Evolutionary conservation across 2,329 filamentous ascomycete species (phyloP), one percentile per base, ranked within the genome.

Genomic region (Raffaelea ambrosiae): DNA sequence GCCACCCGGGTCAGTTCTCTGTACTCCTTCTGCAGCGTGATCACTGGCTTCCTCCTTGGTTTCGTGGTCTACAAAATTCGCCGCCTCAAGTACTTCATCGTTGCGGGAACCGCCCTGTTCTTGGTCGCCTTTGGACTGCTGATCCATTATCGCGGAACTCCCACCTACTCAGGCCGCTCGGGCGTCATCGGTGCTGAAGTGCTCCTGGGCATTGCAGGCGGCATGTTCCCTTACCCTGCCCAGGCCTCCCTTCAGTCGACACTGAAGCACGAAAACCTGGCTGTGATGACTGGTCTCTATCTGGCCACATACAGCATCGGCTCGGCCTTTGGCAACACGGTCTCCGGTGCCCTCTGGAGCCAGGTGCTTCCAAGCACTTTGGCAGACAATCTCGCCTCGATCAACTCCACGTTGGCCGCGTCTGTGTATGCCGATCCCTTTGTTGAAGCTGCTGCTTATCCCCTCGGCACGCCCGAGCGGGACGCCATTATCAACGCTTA

Each of bases 81-180:
- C 46, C 76, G 74, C 21, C 71, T 83, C 57, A 84, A 84, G 58
- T 59, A 68, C n/a, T 81, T 84, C 60, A 82, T 84, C 57, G 61
- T 84, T 36, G 63, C 64, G 23, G 81, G 81, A 31, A 82, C 78
- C 2, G 62, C 66, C 9, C 66, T 84, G 2, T 84, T 80, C 65
- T 67, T 80, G 56, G 76, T 81, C n/a, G 79, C 80, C 1, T 84
- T 83, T 53, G 81, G 80, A 10, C 68, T 84, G 1, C 66, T 84
- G 18, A 83, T 84, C 57, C 69, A 71, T 54, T 84, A 70, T 66
- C 77, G 81, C n/a, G 79, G 79, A 33, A 70, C 72, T 5, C 57
- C 66, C 11, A 62, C 57, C 18, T 48, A 55, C 0, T 60, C 67
- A 10, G 68, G 64, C 51, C 66, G 76, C 48, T 68, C 72, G 2